Evolutionary conservation across 306 rosid species (phyloP).

Genomic region (Dicorynia guianensis): DNA sequence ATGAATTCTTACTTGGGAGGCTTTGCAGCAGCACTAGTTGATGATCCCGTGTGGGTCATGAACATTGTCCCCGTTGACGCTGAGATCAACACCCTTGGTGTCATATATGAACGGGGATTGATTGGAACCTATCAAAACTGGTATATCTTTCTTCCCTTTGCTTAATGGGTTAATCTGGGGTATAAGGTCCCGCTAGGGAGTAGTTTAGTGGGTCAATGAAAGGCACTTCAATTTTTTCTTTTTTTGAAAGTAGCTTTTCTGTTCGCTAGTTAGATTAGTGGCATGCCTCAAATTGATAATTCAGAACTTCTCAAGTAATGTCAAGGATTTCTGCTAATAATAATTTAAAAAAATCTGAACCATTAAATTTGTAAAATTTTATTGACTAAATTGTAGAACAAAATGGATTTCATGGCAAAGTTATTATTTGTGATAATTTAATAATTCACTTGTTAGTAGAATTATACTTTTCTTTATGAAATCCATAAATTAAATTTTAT

Average conservation of each 20-base stretch:
- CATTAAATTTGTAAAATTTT: too few relatives aligned
- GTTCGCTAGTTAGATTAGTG: neutral
- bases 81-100: conserved; percentile 82
- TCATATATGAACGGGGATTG: conserved; percentile 81
- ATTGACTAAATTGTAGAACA: too few relatives aligned
- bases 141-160: conserved; percentile 47
- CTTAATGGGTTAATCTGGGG: neutral
- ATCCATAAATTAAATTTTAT: too few relatives aligned
- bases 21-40: conserved; percentile 82
- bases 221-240: too few relatives aligned
- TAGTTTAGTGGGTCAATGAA: too few relatives aligned
- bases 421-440: too few relatives aligned
- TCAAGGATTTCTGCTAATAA: conserved; percentile 11
- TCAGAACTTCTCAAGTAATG: neutral
- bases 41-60: conserved; percentile 94
- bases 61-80: conserved; percentile 86
- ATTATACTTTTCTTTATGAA: too few relatives aligned
- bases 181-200: too few relatives aligned
- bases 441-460: too few relatives aligned
- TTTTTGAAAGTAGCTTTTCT: conserved; percentile 10
- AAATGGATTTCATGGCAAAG: too few relatives aligned
- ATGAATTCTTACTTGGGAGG: conserved; percentile 91
- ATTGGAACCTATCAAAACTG: conserved; percentile 95
- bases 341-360: too few relatives aligned
- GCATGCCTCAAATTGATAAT: neutral